Conservation (phyloP, 2,329 filamentous ascomycete genomes). For the Cladosporium austrohemisphaericum region DNA sequence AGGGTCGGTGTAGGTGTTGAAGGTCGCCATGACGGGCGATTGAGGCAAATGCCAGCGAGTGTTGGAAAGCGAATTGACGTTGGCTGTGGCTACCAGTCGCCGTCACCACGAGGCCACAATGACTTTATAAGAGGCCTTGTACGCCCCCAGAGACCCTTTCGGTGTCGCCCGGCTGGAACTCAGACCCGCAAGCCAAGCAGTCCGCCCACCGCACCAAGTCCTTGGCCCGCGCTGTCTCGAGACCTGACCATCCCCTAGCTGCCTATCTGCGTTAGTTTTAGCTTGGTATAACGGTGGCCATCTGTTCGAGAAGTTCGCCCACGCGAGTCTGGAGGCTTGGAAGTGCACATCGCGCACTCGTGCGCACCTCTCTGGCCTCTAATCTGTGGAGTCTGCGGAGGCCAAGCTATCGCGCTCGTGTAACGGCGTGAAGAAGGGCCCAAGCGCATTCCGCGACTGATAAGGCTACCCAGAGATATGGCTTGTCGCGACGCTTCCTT, state of each 20-base stretch:
- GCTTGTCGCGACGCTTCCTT: constrained; percentile 1
- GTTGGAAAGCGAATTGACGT: constrained; percentile 3
- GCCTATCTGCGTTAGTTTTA: constrained; percentile 13
- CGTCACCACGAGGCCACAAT: constrained; percentile 7
- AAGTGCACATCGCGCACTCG: constrained; percentile 1
- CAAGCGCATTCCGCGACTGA: constrained; percentile 11
- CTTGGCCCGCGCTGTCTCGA: constrained; percentile 12
- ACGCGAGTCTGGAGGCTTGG: constrained; percentile 3
- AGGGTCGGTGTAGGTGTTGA: constrained; percentile 26
- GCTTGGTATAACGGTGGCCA: constrained; percentile 10
- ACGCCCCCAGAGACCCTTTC: constrained; percentile 3
- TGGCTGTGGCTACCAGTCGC: background rate
- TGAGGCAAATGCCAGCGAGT: constrained; percentile 4
- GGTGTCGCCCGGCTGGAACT: constrained; percentile 14
- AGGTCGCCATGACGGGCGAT: constrained; percentile 13
- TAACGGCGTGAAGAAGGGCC: constrained; percentile 6
- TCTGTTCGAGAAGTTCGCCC: constrained; percentile 11
- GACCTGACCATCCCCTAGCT: constrained; percentile 13
- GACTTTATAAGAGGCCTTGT: constrained; percentile 10
- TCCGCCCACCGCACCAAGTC: constrained; percentile 9
- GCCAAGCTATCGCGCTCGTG: constrained; percentile 8
- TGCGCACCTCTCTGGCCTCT: constrained; percentile 5
- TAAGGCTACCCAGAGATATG: constrained; percentile 12
- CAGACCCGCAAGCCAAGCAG: constrained; percentile 10
- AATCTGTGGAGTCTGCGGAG: constrained; percentile 1